phyloP scores from a whole-genome alignment of 805 yeast species.

The Hanseniaspora guilliermondii region DNA sequence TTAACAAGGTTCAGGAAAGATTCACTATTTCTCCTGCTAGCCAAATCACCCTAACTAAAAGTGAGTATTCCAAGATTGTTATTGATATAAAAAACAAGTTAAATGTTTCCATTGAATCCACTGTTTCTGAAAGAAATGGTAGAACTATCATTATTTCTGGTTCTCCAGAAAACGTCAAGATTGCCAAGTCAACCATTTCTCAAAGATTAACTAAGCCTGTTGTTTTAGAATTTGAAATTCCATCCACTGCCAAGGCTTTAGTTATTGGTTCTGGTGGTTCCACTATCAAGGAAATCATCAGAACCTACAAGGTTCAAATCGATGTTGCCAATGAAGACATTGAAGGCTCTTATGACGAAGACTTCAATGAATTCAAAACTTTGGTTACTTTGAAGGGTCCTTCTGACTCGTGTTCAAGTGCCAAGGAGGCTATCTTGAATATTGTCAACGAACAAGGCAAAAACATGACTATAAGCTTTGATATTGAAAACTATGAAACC shows the following conservation, averaged over 20 bases:
- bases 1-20: constrained; percentile 57
- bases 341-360: constrained; percentile 37
- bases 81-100: constrained; percentile 47
- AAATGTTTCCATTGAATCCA: constrained; percentile 65
- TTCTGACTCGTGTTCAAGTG: constrained; percentile 64
- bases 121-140: constrained; percentile 55
- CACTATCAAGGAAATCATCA: constrained; percentile 66
- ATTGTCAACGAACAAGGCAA: constrained; percentile 69
- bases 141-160: constrained; percentile 81
- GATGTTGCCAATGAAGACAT: constrained; percentile 30
- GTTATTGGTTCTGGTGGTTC: constrained; percentile 83
- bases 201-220: constrained; percentile 69
- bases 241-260: constrained; percentile 61
- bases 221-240: constrained; percentile 47
- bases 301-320: constrained; percentile 57
- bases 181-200: constrained; percentile 64
- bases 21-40: constrained; percentile 61
- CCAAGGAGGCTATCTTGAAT: constrained; percentile 53
- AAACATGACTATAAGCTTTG: constrained; percentile 38
- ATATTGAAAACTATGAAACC: constrained; percentile 25
- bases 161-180: constrained; percentile 46
- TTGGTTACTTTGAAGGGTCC: constrained; percentile 69
- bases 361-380: constrained; percentile 47
- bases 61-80: constrained; percentile 58
- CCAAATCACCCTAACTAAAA: constrained; percentile 49